Evolutionary conservation across 2,329 filamentous ascomycete species (phyloP), one percentile per base, ranked within the genome.

Genomic region (Curvularia lunata): DNA sequence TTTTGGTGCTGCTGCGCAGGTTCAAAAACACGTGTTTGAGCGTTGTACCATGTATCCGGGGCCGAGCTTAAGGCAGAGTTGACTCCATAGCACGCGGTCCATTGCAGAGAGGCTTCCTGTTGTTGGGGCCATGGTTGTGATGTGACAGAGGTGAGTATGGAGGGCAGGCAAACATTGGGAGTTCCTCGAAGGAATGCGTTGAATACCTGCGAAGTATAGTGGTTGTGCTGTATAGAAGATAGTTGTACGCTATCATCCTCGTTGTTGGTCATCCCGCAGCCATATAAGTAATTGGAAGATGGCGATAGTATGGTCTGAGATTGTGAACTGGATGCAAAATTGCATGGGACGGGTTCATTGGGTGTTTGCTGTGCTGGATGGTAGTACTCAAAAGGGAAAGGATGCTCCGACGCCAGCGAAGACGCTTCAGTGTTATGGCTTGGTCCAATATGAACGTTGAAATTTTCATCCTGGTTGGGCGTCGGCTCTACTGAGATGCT

Each of bases 401-500:
- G 1, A 21, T 19, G 5, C 6, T 16, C 21, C 23, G 9, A 23
- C 12, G 16, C 5, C 27, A 27, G 5, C 5, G 19, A 7, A 4
- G 10, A n/a, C 27, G 30, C 4, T 30, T 1, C 32, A 16, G 5
- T 4, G 7, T 30, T 13, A 19, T n/a, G 25, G 6, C 5, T 21
- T 16, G 38, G 5, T 1, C 32, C 27, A 6, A 34, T 6, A 8
- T 18, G 27, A 5, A 21, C n/a, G 13, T 27, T 25, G n/a, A 10
- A 8, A 1, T 46, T 41, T 1, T 34, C 40, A 5, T 45, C 28
- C 32, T 38, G 41, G 13, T 21, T 13, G 12, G 18, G n/a, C 12
- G 30, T 34, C 12, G 48, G n/a, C 13, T 34, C 21, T 25, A 49
- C 32, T 21, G 56, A 40, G 4, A 40, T 54, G 47, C 47, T 49